Evolutionary conservation across 2,329 filamentous ascomycete genomes (phyloP), one percentile per base, ranked within the genome.

Genomic region (Sphaerulina vaccinii): DNA sequence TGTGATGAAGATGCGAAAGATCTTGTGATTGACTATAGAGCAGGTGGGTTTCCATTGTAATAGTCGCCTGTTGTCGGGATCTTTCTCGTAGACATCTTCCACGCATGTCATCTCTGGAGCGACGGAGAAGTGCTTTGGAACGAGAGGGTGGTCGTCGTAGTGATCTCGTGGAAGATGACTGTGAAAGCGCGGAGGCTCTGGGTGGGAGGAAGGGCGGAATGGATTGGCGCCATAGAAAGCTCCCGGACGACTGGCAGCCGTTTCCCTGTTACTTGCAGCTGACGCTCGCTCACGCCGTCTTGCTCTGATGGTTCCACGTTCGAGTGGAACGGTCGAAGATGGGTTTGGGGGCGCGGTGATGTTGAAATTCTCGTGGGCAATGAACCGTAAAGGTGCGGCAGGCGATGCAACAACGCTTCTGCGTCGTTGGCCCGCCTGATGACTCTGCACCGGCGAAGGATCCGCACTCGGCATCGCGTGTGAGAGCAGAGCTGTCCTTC

Each of bases 141-240:
- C 42, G 6, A 45, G 42, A 18, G 11, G 16, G 16, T 36, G 32
- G 16, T 15, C 42, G 35, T 45, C 42, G 42, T 45, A 45, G 21
- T 10, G 11, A 35, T 45, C 42, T 21, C 15, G 11, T 19, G 27
- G 23, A 33, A 29, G 42, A 19, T 22, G n/a, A n/a, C n/a, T 21
- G 15, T 22, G 27, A 35, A 15, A 11, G n/a, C 8, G 9, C 29
- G 9, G 16, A 33, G 21, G 23, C 13, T 29, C 19, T 16, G 2
- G 18, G 15, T 21, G 13, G 32, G 15, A 24, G 11, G 21, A 24
- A 29, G n/a, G n/a, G n/a, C n/a, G n/a, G n/a, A 19, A 43, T 32
- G 13, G 32, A 44, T 44, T 29, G 15, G 23, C 41, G 21, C 21
- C 16, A 2, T n/a, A 24, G 23, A 29, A 24, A 18, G 21, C 11